Conservation (phyloP, 805 yeast genomes). For the Isabelozyma rhagii region DNA sequence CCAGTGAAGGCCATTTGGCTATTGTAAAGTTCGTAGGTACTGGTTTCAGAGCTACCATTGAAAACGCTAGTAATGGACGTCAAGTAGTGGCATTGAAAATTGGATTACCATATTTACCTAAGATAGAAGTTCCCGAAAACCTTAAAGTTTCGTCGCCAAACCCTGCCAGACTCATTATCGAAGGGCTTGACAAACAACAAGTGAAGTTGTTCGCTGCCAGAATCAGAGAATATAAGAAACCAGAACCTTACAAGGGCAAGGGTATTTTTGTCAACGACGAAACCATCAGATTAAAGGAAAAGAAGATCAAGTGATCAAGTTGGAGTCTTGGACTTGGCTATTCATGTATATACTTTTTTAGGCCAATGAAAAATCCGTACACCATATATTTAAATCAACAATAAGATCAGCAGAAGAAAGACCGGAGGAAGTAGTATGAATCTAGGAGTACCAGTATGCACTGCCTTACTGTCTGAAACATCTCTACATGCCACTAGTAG, state of each 20-base stretch:
- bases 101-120: conserved; percentile 82
- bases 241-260: conserved; percentile 98
- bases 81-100: conserved; percentile 73
- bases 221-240: conserved; percentile 83
- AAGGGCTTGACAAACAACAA: conserved; percentile 85
- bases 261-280: conserved; percentile 93
- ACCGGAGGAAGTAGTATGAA: too few relatives aligned
- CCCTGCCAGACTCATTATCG: conserved; percentile 81
- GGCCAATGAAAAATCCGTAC: too few relatives aligned
- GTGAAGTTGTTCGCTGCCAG: conserved; percentile 86
- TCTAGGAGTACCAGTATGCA: too few relatives aligned
- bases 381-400: too few relatives aligned
- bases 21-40: conserved; percentile 91
- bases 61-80: conserved; percentile 45
- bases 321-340: too few relatives aligned
- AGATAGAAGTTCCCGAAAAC: conserved; percentile 73
- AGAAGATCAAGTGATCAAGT: conserved; percentile 74
- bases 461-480: too few relatives aligned
- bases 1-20: conserved; percentile 87
- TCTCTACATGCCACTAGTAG: too few relatives aligned
- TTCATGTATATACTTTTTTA: too few relatives aligned
- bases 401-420: too few relatives aligned
- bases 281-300: conserved; percentile 84
- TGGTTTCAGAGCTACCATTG: conserved; percentile 88
- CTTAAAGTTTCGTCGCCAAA: conserved; percentile 73